Base-by-base conservation (phyloP, 2,329 filamentous ascomycete species). In the Aschersonia sp. region DNA sequence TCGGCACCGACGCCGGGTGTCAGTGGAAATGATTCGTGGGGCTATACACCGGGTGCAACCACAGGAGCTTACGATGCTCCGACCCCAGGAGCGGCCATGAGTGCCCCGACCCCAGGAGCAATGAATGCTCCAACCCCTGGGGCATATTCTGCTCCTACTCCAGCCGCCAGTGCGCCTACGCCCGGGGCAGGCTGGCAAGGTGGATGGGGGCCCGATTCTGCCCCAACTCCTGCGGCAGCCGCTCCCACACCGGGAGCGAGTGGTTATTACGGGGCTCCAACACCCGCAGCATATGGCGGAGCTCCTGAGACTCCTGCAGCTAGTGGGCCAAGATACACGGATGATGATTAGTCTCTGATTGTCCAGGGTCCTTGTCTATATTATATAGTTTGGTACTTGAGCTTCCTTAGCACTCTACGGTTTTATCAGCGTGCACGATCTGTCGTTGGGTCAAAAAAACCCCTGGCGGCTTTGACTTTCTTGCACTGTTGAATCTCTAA, bases 71-170 rank as follows among this genome's bases (percentile, higher is more conserved):
- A 85, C 55, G 85, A 90, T 55, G 83, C 81, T 4, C 83, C 81
- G 3, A 84, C 81, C 0, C 81, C 81, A 0, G 79, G 77, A 14
- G 75, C 68, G 6, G 70, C 68, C 10, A 66, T 79, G 8, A 69
- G 75, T 29, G 78, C 78, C 6, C 78, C 79, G 5, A 82, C 78
- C 5, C 78, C 78, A 0, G 78, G 73, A 44, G 75, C 75, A 1
- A 62, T 81, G 57, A 78, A 76, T 55, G 85, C 85, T 4, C 84
- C 84, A 0, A 88, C 85, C 0, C 85, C 83, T 0, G 83, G 81
- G 3, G 81, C 77, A 6, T 78, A 76, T 57, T 72, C 75, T n/a
- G 79, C 79, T 4, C 78, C 79, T 2, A 82, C 79, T 0, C 79
- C 79, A 0, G 77, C 71, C 12, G 73, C 72, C 9, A 76, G 72